Evolutionary conservation across 1,139 yeast species (phyloP).

Genomic region (Torulaspora pretoriensis): DNA sequence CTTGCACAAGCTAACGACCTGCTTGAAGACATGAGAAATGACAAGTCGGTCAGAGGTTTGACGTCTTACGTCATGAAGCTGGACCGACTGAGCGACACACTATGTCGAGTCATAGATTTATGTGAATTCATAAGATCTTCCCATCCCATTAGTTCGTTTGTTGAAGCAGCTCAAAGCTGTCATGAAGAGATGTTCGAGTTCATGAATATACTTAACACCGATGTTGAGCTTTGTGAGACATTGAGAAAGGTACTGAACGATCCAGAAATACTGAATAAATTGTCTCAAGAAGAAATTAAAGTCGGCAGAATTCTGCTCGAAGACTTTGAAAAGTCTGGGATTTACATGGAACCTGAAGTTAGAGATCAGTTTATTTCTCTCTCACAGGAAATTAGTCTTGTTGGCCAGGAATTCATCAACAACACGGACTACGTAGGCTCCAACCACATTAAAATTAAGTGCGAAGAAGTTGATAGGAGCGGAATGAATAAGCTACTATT

Average conservation of each 20-base stretch:
- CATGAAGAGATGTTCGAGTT: slow-evolving; percentile 89
- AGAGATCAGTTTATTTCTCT: slow-evolving; percentile 69
- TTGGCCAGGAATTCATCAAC: slow-evolving; percentile 73
- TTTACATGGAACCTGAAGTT: slow-evolving; percentile 64
- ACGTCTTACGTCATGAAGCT: slow-evolving; percentile 56
- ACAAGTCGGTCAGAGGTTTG: slow-evolving; percentile 46
- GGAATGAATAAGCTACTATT: slow-evolving; percentile 27
- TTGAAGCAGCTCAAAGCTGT: slow-evolving; percentile 78
- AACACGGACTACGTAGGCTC: slow-evolving; percentile 26
- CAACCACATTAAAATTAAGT: slow-evolving; percentile 21
- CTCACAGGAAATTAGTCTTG: slow-evolving; percentile 74
- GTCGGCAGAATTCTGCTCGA: slow-evolving; percentile 78
- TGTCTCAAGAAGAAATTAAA: slow-evolving; percentile 68
- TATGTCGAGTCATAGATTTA: slow-evolving; percentile 89
- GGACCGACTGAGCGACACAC: slow-evolving; percentile 80
- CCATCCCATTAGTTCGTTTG: slow-evolving; percentile 72
- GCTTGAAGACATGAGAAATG: slow-evolving; percentile 52
- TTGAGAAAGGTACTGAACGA: slow-evolving; percentile 54
- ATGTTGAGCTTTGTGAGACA: slow-evolving; percentile 62
- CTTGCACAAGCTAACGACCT: slow-evolving; percentile 58
- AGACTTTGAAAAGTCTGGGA: slow-evolving; percentile 90
- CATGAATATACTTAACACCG: slow-evolving; percentile 89
- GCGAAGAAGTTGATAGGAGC: slow-evolving; percentile 20
- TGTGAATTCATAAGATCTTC: slow-evolving; percentile 89
- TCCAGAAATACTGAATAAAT: slow-evolving; percentile 36